Evolutionary conservation across 192 early-diverging fungal species (phyloP).

Genomic region (Pilobolus umbonatus): DNA sequence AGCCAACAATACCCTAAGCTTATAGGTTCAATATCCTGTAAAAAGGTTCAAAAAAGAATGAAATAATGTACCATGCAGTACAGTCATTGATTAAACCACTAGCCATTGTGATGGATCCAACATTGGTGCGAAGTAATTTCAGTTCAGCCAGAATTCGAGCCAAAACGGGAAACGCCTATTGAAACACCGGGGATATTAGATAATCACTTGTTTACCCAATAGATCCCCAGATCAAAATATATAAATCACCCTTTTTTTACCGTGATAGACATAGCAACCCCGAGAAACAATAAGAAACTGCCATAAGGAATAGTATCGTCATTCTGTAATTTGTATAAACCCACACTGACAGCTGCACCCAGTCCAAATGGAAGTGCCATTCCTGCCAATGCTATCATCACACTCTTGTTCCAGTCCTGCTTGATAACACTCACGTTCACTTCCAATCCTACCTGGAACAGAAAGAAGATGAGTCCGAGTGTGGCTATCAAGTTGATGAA

Average conservation of each 20-base stretch:
- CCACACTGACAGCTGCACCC: constrained; percentile 69
- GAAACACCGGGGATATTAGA: too few relatives aligned
- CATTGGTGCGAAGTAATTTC: constrained; percentile 73
- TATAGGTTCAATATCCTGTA: background rate
- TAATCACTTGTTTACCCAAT: too few relatives aligned
- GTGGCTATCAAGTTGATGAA: constrained; percentile 76
- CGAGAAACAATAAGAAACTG: constrained; percentile 79
- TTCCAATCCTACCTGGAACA: constrained; percentile 87
- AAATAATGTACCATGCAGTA: constrained; percentile 68
- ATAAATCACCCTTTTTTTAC: constrained; percentile 21
- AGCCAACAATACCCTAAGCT: constrained; percentile 50
- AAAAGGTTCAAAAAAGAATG: background rate
- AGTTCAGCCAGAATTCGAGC: constrained; percentile 90
- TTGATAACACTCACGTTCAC: constrained; percentile 63
- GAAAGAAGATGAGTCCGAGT: constrained; percentile 83
- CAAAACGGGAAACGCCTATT: constrained; percentile 85
- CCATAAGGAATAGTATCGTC: constrained; percentile 46
- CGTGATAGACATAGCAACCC: constrained; percentile 90
- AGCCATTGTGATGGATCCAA: constrained; percentile 81
- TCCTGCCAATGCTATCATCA: constrained; percentile 71
- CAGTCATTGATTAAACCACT: constrained; percentile 86
- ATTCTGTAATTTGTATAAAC: constrained; percentile 57
- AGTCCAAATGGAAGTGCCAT: constrained; percentile 80
- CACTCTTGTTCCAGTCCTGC: constrained; percentile 45
- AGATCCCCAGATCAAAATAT: background rate